phyloP scores from a whole-genome alignment of 192 early-diverging fungal species.

The Dissophora globulifera region DNA sequence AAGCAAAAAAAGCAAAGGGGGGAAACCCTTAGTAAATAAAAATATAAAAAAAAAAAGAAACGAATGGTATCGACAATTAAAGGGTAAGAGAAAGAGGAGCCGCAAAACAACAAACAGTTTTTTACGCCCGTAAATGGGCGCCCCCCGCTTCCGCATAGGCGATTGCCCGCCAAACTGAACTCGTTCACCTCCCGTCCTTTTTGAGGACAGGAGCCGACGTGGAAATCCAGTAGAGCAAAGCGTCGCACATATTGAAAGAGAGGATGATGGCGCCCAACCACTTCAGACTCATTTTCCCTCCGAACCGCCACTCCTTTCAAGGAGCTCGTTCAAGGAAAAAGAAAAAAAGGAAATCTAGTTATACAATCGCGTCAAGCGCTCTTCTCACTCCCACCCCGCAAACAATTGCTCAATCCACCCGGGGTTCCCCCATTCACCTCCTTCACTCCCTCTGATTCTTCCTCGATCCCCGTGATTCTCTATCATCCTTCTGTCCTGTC shows the following conservation, averaged over 20 bases:
- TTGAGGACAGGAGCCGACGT: neutral
- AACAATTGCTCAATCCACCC: constrained; percentile 36
- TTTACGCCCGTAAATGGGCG: constrained; percentile 52
- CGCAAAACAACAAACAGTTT: constrained; percentile 58
- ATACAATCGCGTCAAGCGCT: constrained; percentile 55
- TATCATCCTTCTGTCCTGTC: constrained; percentile 31
- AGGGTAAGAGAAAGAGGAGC: constrained; percentile 56
- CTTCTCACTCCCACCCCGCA: constrained; percentile 46
- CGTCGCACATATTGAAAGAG: neutral
- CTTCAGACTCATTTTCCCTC: constrained; percentile 58
- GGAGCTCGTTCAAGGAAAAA: constrained; percentile 36
- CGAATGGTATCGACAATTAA: constrained; percentile 24
- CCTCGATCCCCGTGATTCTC: constrained; percentile 48
- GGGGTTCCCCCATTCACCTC: constrained; percentile 36
- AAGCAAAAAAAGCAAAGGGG: neutral
- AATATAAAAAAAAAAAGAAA: constrained; percentile 13
- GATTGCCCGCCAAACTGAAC: too few relatives aligned
- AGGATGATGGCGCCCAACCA: constrained; percentile 35
- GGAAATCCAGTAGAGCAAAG: constrained; percentile 34
- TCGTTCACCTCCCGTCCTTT: constrained; percentile 16
- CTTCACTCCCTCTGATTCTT: too few relatives aligned
- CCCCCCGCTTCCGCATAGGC: too few relatives aligned
- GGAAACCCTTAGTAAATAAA: neutral
- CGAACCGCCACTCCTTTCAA: constrained; percentile 3
- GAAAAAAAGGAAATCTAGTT: constrained; percentile 57